Percentiles rank a stretch among this genome's conserved stretches.
These are phyloP conservation scores for Talaromyces stipitatus DNA, from an alignment of 495 filamentous ascomycete genomes.

Conservation along the genomic window DNA sequence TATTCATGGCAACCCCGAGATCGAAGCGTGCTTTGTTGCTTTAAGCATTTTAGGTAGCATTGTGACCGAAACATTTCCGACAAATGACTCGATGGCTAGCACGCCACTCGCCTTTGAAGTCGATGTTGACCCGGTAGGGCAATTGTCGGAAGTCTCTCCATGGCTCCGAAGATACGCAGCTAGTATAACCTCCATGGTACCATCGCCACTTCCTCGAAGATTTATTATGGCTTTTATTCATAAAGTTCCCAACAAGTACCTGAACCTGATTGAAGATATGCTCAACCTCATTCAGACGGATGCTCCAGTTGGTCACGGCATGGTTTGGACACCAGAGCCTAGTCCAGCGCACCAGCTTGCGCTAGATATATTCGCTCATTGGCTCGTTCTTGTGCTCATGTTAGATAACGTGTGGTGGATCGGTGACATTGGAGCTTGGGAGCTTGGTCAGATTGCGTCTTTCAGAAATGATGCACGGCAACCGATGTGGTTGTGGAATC, in stretches of 20 bases:
- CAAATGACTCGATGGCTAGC: neutral
- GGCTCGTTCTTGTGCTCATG: constrained; percentile 34
- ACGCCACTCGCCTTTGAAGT: neutral
- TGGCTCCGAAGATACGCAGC: constrained; percentile 22
- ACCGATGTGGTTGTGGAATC: constrained; percentile 3
- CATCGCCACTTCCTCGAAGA: constrained; percentile 17
- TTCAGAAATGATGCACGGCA: constrained; percentile 12
- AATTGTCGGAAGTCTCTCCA: constrained; percentile 12
- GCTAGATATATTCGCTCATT: constrained; percentile 37
- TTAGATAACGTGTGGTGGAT: constrained; percentile 40
- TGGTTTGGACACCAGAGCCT: constrained; percentile 6
- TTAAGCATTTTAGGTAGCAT: neutral
- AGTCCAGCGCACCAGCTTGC: constrained; percentile 23
- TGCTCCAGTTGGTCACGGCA: constrained; percentile 4
- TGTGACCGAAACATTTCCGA: neutral
- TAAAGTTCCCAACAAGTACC: constrained; percentile 16
- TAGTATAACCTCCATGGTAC: constrained; percentile 22
- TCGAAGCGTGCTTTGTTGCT: constrained; percentile 1
- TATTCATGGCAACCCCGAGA: neutral
- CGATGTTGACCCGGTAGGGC: neutral
- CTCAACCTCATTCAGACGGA: constrained; percentile 8
- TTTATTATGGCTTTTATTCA: constrained; percentile 25
- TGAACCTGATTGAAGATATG: constrained; percentile 16
- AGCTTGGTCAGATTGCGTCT: constrained; percentile 18
- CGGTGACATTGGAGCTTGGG: constrained; percentile 24